These are phyloP conservation scores for Haplosporangium gracile DNA, from an alignment of 192 early-diverging fungal species.

Conservation along the genomic window DNA sequence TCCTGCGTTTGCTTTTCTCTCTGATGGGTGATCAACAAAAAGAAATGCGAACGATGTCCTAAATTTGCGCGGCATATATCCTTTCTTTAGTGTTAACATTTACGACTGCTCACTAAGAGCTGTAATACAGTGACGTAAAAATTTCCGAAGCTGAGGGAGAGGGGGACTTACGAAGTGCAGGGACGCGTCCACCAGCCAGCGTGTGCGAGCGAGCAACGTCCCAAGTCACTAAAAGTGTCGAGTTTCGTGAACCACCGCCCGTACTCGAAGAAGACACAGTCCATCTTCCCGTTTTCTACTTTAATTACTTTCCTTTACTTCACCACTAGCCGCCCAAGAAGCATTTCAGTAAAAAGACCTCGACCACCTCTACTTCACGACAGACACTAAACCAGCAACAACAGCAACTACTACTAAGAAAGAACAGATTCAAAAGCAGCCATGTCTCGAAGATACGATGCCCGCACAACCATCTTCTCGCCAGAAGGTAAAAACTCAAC, in stretches of 20 bases:
- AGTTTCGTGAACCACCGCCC: not conserved
- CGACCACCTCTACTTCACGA: not conserved
- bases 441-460: slow-evolving; percentile 98
- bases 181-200: slow-evolving; percentile 6
- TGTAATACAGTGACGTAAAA: not conserved
- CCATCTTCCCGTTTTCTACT: not conserved
- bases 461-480: slow-evolving; percentile 99
- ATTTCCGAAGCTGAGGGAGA: not conserved
- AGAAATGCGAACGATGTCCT: not conserved
- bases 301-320: not conserved
- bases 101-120: not conserved
- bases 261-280: not conserved
- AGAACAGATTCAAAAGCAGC: not conserved
- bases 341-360: too few species aligned
- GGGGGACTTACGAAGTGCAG: not conserved
- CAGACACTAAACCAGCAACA: not conserved
- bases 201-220: not conserved
- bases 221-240: not conserved
- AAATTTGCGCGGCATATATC: not conserved
- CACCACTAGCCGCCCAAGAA: not conserved
- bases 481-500: slow-evolving; percentile 86
- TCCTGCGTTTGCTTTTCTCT: not conserved
- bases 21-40: not conserved
- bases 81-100: not conserved
- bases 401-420: not conserved